Evolutionary conservation across 805 yeast genomes (phyloP).

Genomic region (Hanseniaspora nectarophila): DNA sequence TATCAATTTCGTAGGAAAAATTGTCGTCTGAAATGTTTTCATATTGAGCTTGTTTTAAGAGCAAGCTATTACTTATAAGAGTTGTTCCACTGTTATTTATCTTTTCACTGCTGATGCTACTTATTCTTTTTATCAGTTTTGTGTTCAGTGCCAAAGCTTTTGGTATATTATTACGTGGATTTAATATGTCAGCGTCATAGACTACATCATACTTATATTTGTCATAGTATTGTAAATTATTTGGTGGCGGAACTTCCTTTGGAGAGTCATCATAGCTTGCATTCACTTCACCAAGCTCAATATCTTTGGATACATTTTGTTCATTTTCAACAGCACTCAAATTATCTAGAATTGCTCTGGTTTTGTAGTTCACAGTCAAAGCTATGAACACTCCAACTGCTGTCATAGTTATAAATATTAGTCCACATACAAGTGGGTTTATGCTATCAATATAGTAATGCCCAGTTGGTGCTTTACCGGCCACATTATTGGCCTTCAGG

Average conservation of each 20-base stretch:
- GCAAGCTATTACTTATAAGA: background rate
- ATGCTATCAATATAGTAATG: background rate
- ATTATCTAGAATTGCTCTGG: background rate
- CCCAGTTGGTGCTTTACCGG: background rate
- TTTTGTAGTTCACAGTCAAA: background rate
- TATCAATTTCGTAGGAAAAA: background rate
- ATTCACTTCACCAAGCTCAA: conserved; percentile 1
- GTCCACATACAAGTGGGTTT: background rate
- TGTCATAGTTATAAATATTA: background rate
- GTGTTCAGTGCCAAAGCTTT: background rate
- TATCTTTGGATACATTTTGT: background rate
- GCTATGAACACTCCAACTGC: background rate
- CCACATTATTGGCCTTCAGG: background rate
- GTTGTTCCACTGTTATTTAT: background rate
- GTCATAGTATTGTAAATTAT: background rate
- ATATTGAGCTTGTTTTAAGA: background rate
- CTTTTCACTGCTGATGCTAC: background rate
- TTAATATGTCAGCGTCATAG: background rate
- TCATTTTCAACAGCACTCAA: background rate
- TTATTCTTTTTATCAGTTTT: background rate
- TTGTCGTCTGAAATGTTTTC: background rate
- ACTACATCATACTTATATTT: background rate
- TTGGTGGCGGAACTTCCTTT: background rate
- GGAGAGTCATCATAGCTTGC: background rate
- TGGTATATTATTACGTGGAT: background rate